Conservation (phyloP, 805 yeast species). For the Candida sakaeoensis region DNA sequence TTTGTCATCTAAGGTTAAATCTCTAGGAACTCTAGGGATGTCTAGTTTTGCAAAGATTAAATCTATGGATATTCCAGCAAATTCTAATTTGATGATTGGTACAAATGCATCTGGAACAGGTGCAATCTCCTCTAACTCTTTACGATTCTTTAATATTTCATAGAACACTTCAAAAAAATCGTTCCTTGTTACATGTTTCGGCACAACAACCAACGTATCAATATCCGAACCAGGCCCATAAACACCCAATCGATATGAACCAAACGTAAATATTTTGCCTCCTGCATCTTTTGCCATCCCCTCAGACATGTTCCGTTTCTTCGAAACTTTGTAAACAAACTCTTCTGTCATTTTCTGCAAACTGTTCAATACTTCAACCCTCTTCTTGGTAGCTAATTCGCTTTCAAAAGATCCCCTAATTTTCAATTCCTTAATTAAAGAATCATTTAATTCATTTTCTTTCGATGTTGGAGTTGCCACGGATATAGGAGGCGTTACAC, state of each 20-base stretch:
- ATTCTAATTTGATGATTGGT: conserved; percentile 90
- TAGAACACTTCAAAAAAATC: conserved; percentile 85
- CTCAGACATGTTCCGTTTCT: conserved; percentile 86
- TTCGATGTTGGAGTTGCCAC: conserved; percentile 77
- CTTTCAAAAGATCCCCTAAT: conserved; percentile 84
- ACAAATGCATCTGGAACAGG: conserved; percentile 96
- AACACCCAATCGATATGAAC: conserved; percentile 92
- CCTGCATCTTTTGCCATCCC: conserved; percentile 98
- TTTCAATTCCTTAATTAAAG: conserved; percentile 73
- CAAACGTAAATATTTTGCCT: conserved; percentile 94
- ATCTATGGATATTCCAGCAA: conserved; percentile 91
- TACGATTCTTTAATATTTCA: conserved; percentile 60
- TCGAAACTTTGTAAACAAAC: conserved; percentile 79
- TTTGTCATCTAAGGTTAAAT: conserved; percentile 76
- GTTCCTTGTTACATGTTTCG: conserved; percentile 88
- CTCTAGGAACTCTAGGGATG: conserved; percentile 75
- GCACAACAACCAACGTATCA: conserved; percentile 94
- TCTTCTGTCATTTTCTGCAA: conserved; percentile 74
- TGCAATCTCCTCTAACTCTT: conserved; percentile 86
- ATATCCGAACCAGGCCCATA: conserved; percentile 98
- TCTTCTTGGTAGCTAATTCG: conserved; percentile 75
- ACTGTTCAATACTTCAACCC: conserved; percentile 68
- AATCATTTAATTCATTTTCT: conserved; percentile 74
- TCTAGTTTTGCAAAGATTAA: conserved; percentile 80
- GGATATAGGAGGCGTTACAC: conserved; percentile 83